Evolutionary conservation across 441 rosid genomes (phyloP), one percentile per base, ranked within the genome.

Genomic region (Aquilaria agallochum): DNA sequence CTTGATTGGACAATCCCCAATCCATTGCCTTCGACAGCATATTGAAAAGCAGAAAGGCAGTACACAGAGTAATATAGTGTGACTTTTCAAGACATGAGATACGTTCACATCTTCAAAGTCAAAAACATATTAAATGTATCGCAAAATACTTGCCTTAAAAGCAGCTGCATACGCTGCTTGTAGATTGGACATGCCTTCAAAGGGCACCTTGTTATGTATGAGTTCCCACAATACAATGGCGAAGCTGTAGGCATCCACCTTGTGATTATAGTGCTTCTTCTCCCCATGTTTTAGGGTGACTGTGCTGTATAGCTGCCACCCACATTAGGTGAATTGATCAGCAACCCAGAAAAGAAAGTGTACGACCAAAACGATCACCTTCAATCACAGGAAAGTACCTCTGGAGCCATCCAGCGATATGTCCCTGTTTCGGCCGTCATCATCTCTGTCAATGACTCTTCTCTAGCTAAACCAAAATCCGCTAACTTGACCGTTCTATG

Each of bases 121-220:
- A 20, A 20, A 20, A 20, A 20, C 27, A 20, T 20, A 20, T 20
- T 20, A 20, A 20, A 20, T 20, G 27, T 20, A 20, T 20, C 27
- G 42, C 42, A 36, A 36, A 50, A 42, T 27, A 56, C 34, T 67
- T 66, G 90, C 98, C 96, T 90, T 94, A 66, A 94, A 94, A 46
- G 98, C 97, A 68, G 98, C 97, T 5, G 97, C 98, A 78, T 94
- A 94, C 30, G 98, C 97, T 12, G 98, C 98, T 84, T 94, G 98
- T 50, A 94, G 78, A 78, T 94, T 94, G 0, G 98, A 94, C 98
- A 94, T 94, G 84, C 98, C 98, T 83, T 94, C 98, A 51, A 94
- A 94, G 6, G 98, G 98, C 76, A 90, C 74, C 83, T 88, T 90
- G 67, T 90, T 94, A 73, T 82, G 93, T 72, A 90, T 80, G 60